Percentiles rank a stretch among this genome's conserved stretches.
Evolutionary conservation across 345 rosid genomes (phyloP).

Genomic region (Salix arbutifolia): DNA sequence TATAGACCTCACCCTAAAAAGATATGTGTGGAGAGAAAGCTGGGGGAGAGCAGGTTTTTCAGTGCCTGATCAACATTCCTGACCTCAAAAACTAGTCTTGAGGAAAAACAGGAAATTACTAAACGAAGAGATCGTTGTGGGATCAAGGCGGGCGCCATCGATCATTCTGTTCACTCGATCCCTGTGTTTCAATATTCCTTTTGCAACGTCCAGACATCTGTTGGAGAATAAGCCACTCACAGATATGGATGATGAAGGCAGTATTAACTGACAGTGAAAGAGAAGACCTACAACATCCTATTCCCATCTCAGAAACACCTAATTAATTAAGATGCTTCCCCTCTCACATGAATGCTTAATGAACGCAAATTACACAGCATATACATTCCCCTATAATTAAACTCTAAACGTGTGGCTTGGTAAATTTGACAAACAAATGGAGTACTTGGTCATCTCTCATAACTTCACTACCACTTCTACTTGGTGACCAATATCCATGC

Average conservation of each 20-base stretch:
- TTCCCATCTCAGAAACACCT: not conserved
- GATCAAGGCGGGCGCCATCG: not conserved
- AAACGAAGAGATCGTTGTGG: not conserved
- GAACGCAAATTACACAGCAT: not conserved
- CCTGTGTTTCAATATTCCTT: not conserved
- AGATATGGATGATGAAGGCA: too few relatives aligned
- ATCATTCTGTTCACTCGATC: not conserved
- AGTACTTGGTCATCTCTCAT: not conserved
- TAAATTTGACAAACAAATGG: too few relatives aligned
- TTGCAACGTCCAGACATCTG: not conserved
- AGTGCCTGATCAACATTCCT: not conserved
- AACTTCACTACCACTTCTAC: not conserved
- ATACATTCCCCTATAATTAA: not conserved
- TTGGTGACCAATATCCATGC: not conserved
- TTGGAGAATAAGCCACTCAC: too few relatives aligned
- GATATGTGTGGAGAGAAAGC: not conserved
- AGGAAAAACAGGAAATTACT: not conserved
- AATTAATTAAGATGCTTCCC: not conserved
- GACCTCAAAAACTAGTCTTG: not conserved
- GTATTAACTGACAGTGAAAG: too few relatives aligned
- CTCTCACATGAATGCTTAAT: not conserved
- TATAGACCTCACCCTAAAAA: constrained; percentile 35
- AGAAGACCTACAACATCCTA: too few relatives aligned
- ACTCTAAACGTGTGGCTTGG: too few relatives aligned
- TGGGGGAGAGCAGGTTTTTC: not conserved